Evolutionary conservation across 2,329 filamentous ascomycete species (phyloP).

Genomic region (Alternaria metachromatica): DNA sequence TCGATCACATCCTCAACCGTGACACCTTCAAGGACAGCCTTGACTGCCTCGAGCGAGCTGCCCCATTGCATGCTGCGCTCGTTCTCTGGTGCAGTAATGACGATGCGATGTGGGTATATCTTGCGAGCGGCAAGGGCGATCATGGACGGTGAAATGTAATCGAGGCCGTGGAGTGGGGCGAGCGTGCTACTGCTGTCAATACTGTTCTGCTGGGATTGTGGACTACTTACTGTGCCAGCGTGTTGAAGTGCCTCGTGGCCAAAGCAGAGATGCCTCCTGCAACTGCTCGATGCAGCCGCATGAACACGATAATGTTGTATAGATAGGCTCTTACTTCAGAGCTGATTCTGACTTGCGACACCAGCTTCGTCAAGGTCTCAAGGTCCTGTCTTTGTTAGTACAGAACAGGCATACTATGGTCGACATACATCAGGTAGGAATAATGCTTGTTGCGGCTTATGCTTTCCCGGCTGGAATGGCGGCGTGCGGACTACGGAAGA

Average conservation of each 20-base stretch:
- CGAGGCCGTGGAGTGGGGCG: slow-evolving; percentile 79
- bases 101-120: slow-evolving; percentile 84
- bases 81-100: slow-evolving; percentile 69
- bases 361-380: slow-evolving; percentile 64
- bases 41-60: slow-evolving; percentile 74
- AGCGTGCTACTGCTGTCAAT: slow-evolving; percentile 63
- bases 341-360: slow-evolving; percentile 67
- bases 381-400: slow-evolving; percentile 54
- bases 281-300: slow-evolving; percentile 87
- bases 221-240: slow-evolving; percentile 63
- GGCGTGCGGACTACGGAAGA: slow-evolving; percentile 49
- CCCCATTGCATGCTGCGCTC: slow-evolving; percentile 96
- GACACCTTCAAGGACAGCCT: slow-evolving; percentile 67
- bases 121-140: slow-evolving; percentile 84
- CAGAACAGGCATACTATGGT: no score
- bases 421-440: slow-evolving; percentile 56
- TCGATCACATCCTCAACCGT: slow-evolving; percentile 64
- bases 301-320: slow-evolving; percentile 84
- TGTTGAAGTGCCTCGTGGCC: slow-evolving; percentile 78
- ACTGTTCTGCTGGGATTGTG: not conserved
- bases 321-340: slow-evolving; percentile 84
- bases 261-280: slow-evolving; percentile 76
- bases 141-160: slow-evolving; percentile 83
- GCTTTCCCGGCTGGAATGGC: slow-evolving; percentile 22
- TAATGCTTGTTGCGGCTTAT: slow-evolving; percentile 31